Percentiles rank a stretch among this genome's conserved stretches.
Evolutionary conservation across 805 yeast species (phyloP).

Genomic region (Debaryomyces tyrocola): DNA sequence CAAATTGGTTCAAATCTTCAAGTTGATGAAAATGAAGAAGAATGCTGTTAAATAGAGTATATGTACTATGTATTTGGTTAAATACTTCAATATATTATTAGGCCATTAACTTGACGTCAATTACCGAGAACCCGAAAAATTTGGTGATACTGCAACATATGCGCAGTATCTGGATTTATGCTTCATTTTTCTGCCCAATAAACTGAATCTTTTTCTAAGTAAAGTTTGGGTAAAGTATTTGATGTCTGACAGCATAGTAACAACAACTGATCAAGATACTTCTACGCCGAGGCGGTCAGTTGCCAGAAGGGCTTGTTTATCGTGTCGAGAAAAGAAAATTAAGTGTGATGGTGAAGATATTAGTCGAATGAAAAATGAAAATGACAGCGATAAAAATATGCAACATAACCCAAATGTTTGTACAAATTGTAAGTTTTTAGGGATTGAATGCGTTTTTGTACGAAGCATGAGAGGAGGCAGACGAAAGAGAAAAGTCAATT

Average conservation of each 20-base stretch:
- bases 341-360: conserved; percentile 63
- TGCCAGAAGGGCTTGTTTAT: conserved; percentile 60
- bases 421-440: conserved; percentile 48
- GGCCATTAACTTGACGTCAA: background rate
- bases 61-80: too few relatives aligned
- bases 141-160: too few relatives aligned
- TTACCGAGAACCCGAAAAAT: background rate
- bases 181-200: too few relatives aligned
- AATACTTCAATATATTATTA: background rate
- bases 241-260: background rate
- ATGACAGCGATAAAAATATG: conserved; percentile 12
- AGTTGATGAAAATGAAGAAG: conserved; percentile 23
- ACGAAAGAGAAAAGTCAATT: conserved; percentile 28
- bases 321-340: conserved; percentile 64
- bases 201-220: too few relatives aligned
- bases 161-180: too few relatives aligned
- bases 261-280: background rate
- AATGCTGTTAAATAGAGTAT: too few relatives aligned
- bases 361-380: conserved; percentile 6
- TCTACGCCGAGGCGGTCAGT: conserved; percentile 41
- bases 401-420: conserved; percentile 33
- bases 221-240: background rate
- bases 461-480: conserved; percentile 60
- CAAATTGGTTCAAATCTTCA: conserved; percentile 47
- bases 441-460: conserved; percentile 54